phyloP scores from a whole-genome alignment of 164 flowering plant species.

The Houttuynia cordata region DNA sequence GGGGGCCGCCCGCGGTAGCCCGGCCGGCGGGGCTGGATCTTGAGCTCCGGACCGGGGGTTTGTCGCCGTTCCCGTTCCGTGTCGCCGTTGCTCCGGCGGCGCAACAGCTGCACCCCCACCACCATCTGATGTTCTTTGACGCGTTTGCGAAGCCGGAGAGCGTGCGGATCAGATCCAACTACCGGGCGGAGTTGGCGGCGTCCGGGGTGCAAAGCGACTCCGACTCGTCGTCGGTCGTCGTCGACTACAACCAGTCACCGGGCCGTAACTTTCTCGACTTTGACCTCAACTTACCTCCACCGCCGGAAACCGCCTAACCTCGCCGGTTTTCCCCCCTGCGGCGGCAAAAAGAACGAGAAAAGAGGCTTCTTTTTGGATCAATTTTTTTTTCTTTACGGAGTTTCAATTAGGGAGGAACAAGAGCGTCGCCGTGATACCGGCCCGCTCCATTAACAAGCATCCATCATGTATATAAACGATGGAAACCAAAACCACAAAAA shows the following conservation, averaged over 20 bases:
- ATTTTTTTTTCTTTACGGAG: neutral
- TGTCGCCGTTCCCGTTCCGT: constrained; percentile 11
- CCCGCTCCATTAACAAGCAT: too few species aligned
- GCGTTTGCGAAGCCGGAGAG: constrained; percentile 16
- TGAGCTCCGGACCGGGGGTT: constrained; percentile 14
- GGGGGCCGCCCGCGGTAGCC: constrained; percentile 1
- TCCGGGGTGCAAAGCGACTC: constrained; percentile 37
- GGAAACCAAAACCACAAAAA: too few species aligned
- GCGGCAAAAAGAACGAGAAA: neutral
- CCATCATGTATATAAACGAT: too few species aligned
- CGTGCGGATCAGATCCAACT: neutral
- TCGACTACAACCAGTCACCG: constrained; percentile 14
- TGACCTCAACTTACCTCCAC: constrained; percentile 52
- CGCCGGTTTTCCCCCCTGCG: constrained; percentile 4
- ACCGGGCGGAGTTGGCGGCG: neutral
- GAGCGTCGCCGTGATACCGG: too few species aligned
- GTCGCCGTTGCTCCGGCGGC: neutral
- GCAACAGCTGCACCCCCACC: neutral
- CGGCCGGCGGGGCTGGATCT: constrained; percentile 16
- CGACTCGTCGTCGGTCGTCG: constrained; percentile 44
- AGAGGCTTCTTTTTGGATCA: neutral
- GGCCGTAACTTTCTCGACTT: constrained; percentile 13
- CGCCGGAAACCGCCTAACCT: constrained; percentile 14
- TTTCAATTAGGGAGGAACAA: neutral
- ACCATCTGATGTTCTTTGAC: constrained; percentile 26